Percentiles rank a stretch among this genome's conserved stretches.
phyloP scores from a whole-genome alignment of 495 filamentous ascomycete genomes.

The Xylaria bambusicola region DNA sequence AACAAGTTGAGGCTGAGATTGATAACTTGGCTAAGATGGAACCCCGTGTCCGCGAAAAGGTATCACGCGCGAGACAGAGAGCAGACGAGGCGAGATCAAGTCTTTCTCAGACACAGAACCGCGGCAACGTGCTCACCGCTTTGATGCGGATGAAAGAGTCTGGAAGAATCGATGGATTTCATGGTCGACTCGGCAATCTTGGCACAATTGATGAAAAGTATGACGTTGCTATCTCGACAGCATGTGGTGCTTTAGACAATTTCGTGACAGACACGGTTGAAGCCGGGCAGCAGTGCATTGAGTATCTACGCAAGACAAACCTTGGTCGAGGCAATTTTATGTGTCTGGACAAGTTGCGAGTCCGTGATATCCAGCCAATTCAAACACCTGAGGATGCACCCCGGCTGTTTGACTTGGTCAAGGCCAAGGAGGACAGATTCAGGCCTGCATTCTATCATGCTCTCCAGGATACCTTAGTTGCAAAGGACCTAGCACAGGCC shows the following conservation, averaged over 20 bases:
- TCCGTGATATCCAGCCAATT: conserved; percentile 72
- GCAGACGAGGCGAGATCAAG: conserved; percentile 93
- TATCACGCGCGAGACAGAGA: conserved; percentile 87
- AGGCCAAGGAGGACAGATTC: conserved; percentile 83
- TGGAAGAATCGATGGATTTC: conserved; percentile 93
- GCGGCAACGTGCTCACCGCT: conserved; percentile 87
- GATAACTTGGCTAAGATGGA: conserved; percentile 72
- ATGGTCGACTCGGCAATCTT: conserved; percentile 91
- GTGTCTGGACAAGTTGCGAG: conserved; percentile 81
- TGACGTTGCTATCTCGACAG: conserved; percentile 95
- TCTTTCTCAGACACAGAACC: conserved; percentile 83
- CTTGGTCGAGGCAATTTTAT: conserved; percentile 98
- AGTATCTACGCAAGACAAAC: conserved; percentile 95
- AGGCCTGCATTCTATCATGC: conserved; percentile 92
- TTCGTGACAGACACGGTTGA: conserved; percentile 95
- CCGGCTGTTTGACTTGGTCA: conserved; percentile 88
- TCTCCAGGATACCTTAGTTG: conserved; percentile 90
- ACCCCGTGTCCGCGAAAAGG: conserved; percentile 73
- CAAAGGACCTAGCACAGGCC: conserved; percentile 87
- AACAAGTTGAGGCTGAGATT: conserved; percentile 68
- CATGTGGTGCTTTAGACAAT: conserved; percentile 87
- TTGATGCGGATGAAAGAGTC: conserved; percentile 95
- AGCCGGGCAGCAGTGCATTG: conserved; percentile 94
- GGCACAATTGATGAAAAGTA: conserved; percentile 94
- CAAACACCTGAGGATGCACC: conserved; percentile 91